Conservation (phyloP, 805 yeast genomes). For the Metschnikowia gruessii region DNA sequence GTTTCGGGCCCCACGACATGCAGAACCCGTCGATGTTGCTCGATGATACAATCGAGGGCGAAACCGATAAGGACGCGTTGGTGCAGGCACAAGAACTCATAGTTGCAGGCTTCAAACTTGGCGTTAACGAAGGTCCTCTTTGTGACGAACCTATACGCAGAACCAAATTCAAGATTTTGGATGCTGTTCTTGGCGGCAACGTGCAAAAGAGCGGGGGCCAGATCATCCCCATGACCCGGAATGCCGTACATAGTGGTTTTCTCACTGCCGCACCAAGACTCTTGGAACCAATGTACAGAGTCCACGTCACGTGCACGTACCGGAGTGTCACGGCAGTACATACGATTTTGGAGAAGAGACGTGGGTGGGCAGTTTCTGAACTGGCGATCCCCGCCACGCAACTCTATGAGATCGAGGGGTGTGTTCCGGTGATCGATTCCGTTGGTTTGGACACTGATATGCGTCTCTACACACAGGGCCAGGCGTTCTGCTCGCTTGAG, state of each 20-base stretch:
- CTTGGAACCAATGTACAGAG: conserved; percentile 75
- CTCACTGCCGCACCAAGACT: conserved; percentile 75
- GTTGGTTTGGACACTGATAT: conserved; percentile 87
- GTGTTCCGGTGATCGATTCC: conserved; percentile 85
- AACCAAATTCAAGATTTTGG: conserved; percentile 68
- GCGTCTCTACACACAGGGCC: conserved; percentile 72
- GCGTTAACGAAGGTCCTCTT: conserved; percentile 84
- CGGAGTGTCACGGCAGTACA: conserved; percentile 48
- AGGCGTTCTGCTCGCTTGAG: conserved; percentile 63
- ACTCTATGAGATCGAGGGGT: conserved; percentile 57
- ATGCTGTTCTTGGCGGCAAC: conserved; percentile 48
- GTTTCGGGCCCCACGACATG: conserved; percentile 57
- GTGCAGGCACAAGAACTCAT: conserved; percentile 51
- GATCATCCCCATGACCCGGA: conserved; percentile 74
- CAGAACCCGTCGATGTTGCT: conserved; percentile 49
- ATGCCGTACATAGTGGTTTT: conserved; percentile 80
- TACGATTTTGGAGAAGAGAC: conserved; percentile 52
- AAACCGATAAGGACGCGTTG: conserved; percentile 56
- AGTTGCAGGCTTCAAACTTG: conserved; percentile 81
- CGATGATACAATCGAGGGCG: conserved; percentile 73
- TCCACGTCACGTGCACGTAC: conserved; percentile 55
- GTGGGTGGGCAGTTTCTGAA: conserved; percentile 56
- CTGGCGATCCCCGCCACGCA: conserved; percentile 71
- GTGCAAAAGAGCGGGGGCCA: conserved; percentile 59
- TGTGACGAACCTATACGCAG: conserved; percentile 78